Percentiles rank a stretch among this genome's conserved stretches.
These are phyloP conservation scores for Spatholobus suberectus DNA, from an alignment of 306 rosid species.

Conservation along the genomic window DNA sequence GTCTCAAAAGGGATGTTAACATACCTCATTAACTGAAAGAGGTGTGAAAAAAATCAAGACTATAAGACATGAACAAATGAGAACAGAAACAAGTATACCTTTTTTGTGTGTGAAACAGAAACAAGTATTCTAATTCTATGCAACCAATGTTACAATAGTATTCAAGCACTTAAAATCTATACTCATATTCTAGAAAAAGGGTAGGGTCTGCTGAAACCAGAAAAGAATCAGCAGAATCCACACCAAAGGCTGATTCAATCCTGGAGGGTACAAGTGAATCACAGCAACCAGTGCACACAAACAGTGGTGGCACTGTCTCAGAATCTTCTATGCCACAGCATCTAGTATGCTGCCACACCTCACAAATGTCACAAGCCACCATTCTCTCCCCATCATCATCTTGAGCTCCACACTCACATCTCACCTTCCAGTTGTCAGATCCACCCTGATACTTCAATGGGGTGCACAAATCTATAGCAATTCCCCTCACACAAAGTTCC, in stretches of 20 bases:
- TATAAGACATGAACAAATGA: not conserved
- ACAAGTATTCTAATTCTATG: not conserved
- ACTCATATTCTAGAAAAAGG: slow-evolving; percentile 42
- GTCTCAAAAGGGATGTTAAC: not conserved
- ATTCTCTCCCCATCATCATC: slow-evolving; percentile 95
- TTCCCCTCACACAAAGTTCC: slow-evolving; percentile 66
- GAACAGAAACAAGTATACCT: not conserved
- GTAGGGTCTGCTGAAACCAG: slow-evolving; percentile 39
- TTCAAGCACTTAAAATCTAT: slow-evolving; percentile 40
- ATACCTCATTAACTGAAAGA: not conserved
- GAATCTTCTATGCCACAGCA: slow-evolving; percentile 75
- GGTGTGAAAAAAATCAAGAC: not conserved
- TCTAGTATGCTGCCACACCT: slow-evolving; percentile 88
- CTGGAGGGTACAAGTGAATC: slow-evolving; percentile 58
- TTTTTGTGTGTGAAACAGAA: no score
- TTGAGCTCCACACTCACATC: slow-evolving; percentile 82
- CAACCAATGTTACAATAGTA: not conserved
- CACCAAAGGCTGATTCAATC: slow-evolving; percentile 34
- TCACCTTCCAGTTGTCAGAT: slow-evolving; percentile 74
- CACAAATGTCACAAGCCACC: slow-evolving; percentile 91
- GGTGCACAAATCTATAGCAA: slow-evolving; percentile 54
- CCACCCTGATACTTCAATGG: slow-evolving; percentile 73
- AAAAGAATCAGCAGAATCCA: slow-evolving; percentile 48
- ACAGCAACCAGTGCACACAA: slow-evolving; percentile 75
- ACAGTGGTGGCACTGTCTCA: slow-evolving; percentile 69